These are phyloP conservation scores for Remersonia thermophila DNA, from an alignment of 2,329 filamentous ascomycete species.

Conservation along the genomic window DNA sequence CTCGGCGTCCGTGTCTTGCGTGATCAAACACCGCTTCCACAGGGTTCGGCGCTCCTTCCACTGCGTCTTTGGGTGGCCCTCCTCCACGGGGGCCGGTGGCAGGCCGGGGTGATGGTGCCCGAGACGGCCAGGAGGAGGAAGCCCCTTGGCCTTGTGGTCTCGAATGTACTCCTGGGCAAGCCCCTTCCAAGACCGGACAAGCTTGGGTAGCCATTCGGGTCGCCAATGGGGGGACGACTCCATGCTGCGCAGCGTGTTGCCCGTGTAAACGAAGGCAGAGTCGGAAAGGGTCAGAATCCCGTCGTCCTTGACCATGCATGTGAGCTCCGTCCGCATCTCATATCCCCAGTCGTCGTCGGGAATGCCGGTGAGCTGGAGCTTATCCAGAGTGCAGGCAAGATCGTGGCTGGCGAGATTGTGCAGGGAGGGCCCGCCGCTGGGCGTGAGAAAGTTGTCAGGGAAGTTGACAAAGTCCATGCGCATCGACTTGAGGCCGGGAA, in stretches of 20 bases:
- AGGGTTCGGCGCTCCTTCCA: conserved; percentile 29
- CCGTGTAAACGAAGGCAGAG: conserved; percentile 30
- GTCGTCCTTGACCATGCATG: conserved; percentile 41
- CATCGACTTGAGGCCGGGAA: conserved; percentile 35
- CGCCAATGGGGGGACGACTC: neutral
- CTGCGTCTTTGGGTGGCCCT: conserved; percentile 29
- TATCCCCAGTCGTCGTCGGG: conserved; percentile 36
- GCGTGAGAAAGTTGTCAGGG: conserved; percentile 31
- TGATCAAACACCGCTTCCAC: conserved; percentile 38
- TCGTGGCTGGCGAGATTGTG: conserved; percentile 43
- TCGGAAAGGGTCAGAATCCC: conserved; percentile 37
- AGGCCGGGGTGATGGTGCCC: conserved; percentile 20
- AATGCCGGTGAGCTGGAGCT: conserved; percentile 40
- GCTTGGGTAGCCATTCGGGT: conserved; percentile 23
- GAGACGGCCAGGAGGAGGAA: neutral
- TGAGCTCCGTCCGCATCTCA: conserved; percentile 35
- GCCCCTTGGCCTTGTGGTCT: conserved; percentile 13
- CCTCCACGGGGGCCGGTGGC: conserved; percentile 29
- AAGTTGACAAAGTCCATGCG: conserved; percentile 46
- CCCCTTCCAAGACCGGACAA: conserved; percentile 33
- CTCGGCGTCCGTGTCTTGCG: conserved; percentile 22
- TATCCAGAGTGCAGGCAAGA: conserved; percentile 39
- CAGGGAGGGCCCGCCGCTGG: conserved; percentile 31
- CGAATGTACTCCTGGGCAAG: conserved; percentile 14
- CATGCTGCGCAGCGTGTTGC: conserved; percentile 29